Base-by-base conservation (phyloP, 495 filamentous ascomycete species). In the Tuber brumale region DNA sequence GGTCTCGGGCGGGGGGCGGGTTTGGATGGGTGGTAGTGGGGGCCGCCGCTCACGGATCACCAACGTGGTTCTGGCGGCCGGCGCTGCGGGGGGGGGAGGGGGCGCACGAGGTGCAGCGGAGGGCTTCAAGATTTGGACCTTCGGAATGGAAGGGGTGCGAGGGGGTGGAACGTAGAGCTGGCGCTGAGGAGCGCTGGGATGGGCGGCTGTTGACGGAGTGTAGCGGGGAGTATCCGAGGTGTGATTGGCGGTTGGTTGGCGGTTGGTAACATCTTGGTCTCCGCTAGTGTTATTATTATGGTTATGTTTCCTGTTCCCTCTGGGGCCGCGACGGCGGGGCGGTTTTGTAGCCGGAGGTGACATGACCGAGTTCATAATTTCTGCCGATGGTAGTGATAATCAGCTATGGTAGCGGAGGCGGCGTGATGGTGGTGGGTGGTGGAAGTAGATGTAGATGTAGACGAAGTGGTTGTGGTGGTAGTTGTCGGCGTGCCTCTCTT, bases 361-460 rank as follows among this genome's bases (percentile, higher is more conserved):
- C 57, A 66, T 66, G 57, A 66, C 57, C 57, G 57, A 66, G 57
- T 66, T 66, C 57, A 66, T 66, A 66, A 27, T 31, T 66, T 21
- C n/a, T 66, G n/a, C 5, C 57, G 27, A 18, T 31, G n/a, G 12
- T 66, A 14, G 57, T 16, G 27, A 31, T 14, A 66, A 66, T 66
- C 57, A 31, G 57, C 10, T 66, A 66, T 31, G 57, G 27, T 18
- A 66, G 57, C 57, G 31, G 31, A 57, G 7, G 57, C 10, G n/a
- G 57, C 57, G 10, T 31, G 57, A n/a, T 66, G n/a, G 51, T 61
- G 27, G n/a, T 66, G n/a, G 46, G 1, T n/a, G 7, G 46, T 45
- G 7, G 46, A 21, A 48, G 46, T 12, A 23, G 46, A 2, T 3
- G n/a, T 57, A 66, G 14, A 31, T 7, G 57, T 31, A 31, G 57